These are phyloP conservation scores for Zizania latifolia DNA, from an alignment of 176 grass and related monocot species.

Conservation along the genomic window DNA sequence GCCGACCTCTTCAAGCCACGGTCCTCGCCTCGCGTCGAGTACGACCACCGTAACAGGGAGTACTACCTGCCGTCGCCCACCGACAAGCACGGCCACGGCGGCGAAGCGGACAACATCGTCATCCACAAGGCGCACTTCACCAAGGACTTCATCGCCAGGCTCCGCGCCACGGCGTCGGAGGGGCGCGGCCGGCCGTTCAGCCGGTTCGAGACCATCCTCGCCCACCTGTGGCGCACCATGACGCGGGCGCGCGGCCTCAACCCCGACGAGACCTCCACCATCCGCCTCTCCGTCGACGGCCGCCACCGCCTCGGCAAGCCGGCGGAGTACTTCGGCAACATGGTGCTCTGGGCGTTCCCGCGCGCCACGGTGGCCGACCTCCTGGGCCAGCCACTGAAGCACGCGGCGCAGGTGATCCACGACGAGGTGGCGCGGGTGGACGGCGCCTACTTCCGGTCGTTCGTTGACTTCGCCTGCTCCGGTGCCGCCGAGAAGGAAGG, in stretches of 20 bases:
- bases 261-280: conserved; percentile 1
- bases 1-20: conserved; percentile 22
- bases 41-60: conserved; percentile 44
- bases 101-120: not conserved
- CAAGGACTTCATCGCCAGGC: conserved; percentile 50
- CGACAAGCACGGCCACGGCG: not conserved
- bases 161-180: conserved; percentile 31
- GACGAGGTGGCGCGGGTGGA: conserved; percentile 47
- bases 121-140: conserved; percentile 67
- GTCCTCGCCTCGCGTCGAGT: conserved; percentile 19
- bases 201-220: conserved; percentile 54
- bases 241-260: conserved; percentile 33
- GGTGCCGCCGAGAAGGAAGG: conserved; percentile 33
- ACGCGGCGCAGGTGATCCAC: conserved; percentile 55
- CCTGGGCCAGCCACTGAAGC: conserved; percentile 16
- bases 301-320: conserved; percentile 38
- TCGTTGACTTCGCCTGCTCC: conserved; percentile 67
- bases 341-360: conserved; percentile 73
- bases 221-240: conserved; percentile 59
- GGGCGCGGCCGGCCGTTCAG: conserved; percentile 37
- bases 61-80: not conserved
- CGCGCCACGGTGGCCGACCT: conserved; percentile 31
- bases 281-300: conserved; percentile 60
- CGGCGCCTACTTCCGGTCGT: conserved; percentile 67
- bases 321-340: conserved; percentile 52